phyloP scores from a whole-genome alignment of 148 eudicot species.

The Dysphania ambrosioides region DNA sequence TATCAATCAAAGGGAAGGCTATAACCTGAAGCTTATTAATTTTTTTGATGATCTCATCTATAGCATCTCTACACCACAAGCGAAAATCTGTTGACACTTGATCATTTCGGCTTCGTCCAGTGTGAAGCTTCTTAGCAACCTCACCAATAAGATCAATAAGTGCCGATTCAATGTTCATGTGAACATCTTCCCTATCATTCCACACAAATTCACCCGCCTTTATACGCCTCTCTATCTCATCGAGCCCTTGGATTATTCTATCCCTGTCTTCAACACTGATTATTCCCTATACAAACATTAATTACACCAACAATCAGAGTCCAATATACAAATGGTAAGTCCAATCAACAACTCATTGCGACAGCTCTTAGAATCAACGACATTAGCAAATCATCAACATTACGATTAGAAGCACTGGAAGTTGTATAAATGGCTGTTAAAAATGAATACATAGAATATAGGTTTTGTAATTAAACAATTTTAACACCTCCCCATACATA shows the following conservation, averaged over 20 bases:
- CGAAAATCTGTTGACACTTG: conserved; percentile 96
- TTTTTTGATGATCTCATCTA: conserved; percentile 47
- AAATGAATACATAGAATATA: background rate
- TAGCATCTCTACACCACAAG: conserved; percentile 94
- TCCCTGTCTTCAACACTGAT: conserved; percentile 64
- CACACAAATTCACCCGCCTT: conserved; percentile 81
- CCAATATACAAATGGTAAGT: background rate
- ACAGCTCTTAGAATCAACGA: background rate
- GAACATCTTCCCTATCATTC: conserved; percentile 98
- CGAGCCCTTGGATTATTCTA: conserved; percentile 66
- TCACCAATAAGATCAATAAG: conserved; percentile 96
- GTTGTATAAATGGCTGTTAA: background rate
- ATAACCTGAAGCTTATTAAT: conserved; percentile 77
- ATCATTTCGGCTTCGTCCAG: conserved; percentile 97
- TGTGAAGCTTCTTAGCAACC: conserved; percentile 99
- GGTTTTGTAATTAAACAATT: background rate
- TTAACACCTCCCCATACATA: background rate
- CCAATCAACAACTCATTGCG: background rate
- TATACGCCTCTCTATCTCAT: conserved; percentile 64
- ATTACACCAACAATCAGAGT: conserved; percentile 1
- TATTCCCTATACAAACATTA: conserved; percentile 50
- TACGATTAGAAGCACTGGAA: background rate
- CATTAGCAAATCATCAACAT: background rate
- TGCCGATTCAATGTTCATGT: conserved; percentile 98
- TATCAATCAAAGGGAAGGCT: conserved; percentile 4